phyloP scores from a whole-genome alignment of 352 stramenopile species.

The Thalassiosira livingstoniorum region DNA sequence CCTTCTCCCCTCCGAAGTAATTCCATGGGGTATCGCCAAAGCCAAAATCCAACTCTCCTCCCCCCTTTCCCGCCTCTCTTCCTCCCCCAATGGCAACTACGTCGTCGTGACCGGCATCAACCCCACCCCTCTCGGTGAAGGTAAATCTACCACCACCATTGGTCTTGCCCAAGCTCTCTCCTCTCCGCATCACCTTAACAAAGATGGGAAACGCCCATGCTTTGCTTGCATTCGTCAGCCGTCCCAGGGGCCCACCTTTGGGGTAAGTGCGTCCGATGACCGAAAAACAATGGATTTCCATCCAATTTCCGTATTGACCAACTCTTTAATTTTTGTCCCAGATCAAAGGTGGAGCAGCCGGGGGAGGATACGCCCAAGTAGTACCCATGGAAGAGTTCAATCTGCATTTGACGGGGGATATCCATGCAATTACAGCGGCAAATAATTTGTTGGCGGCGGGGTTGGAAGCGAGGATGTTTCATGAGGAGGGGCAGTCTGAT shows the following conservation, averaged over 20 bases:
- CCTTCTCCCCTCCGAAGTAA: conserved; percentile 75
- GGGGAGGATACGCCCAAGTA: conserved; percentile 93
- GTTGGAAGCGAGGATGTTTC: conserved; percentile 98
- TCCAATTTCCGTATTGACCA: too few relatives aligned
- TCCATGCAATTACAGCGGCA: conserved; percentile 97
- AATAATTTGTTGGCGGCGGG: conserved; percentile 98
- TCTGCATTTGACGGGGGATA: conserved; percentile 98
- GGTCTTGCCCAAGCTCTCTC: conserved; percentile 95
- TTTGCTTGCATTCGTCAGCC: conserved; percentile 98
- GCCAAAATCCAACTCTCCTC: conserved; percentile 89
- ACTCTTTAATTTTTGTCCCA: too few relatives aligned
- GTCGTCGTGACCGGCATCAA: conserved; percentile 96
- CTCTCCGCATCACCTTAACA: conserved; percentile 89
- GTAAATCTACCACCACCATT: conserved; percentile 98
- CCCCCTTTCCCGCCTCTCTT: conserved; percentile 88
- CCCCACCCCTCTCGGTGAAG: conserved; percentile 96
- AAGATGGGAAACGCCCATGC: too few relatives aligned
- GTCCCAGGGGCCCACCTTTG: conserved; percentile 97
- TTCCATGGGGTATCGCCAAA: conserved; percentile 85
- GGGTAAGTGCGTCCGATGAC: too few relatives aligned
- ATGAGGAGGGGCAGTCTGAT: conserved; percentile 91
- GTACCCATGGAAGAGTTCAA: conserved; percentile 98
- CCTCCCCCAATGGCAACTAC: conserved; percentile 94
- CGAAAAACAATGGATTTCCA: too few relatives aligned
- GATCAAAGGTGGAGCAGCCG: conserved; percentile 96